A percentile compares a stretch with the other conserved stretches of the same genome.
Conservation (phyloP, 257 asterid genomes). For the Asclepias syriaca region DNA sequence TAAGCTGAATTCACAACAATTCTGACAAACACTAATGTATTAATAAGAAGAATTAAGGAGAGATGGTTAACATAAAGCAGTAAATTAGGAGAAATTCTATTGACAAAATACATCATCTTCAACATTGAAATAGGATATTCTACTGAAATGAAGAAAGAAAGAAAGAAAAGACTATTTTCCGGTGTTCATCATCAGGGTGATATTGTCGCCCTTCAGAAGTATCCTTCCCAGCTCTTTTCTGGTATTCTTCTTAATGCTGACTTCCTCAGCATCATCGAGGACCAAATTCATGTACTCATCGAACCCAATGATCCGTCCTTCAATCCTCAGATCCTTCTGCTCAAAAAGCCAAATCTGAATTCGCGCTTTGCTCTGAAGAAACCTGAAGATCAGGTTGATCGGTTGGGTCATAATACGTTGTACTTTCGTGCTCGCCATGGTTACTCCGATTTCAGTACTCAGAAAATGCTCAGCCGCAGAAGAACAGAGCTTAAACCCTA, state of each 20-base stretch:
- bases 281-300: constrained; percentile 59
- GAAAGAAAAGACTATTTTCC: neutral
- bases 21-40: neutral
- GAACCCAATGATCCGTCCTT: constrained; percentile 60
- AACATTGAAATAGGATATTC: neutral
- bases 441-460: constrained; percentile 13
- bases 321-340: constrained; percentile 59
- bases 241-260: constrained; percentile 49
- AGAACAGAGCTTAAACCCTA: neutral
- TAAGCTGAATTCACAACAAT: neutral
- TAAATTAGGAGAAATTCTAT: neutral
- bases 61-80: neutral
- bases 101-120: neutral
- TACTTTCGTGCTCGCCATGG: constrained; percentile 62
- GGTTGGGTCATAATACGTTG: constrained; percentile 70
- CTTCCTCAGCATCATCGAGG: constrained; percentile 59
- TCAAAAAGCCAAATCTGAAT: constrained; percentile 58
- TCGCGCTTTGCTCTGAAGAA: constrained; percentile 55
- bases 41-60: neutral
- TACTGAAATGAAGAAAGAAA: neutral
- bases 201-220: constrained; percentile 45
- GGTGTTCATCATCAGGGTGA: constrained; percentile 49
- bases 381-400: constrained; percentile 58
- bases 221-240: constrained; percentile 54
- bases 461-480: neutral